A percentile compares a stretch with the other conserved stretches of the same genome.
phyloP scores from a whole-genome alignment of 345 rosid species.

The Gossypium australe region DNA sequence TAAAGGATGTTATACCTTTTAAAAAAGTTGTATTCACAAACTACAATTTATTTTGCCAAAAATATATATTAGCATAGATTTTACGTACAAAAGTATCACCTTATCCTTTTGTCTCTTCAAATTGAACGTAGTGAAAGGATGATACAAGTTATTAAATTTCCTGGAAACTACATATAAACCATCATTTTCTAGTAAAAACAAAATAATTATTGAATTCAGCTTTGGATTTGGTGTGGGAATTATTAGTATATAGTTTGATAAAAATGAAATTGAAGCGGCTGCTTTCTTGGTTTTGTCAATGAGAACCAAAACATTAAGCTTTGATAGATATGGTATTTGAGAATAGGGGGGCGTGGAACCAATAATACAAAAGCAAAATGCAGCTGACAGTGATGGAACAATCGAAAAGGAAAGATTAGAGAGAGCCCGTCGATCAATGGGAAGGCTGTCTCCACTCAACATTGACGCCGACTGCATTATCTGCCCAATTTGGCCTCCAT shows the following conservation, averaged over 20 bases:
- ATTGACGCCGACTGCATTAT: conserved; percentile 31
- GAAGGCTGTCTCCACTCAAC: conserved; percentile 7
- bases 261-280: background rate
- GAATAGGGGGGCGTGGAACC: background rate
- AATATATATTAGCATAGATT: background rate
- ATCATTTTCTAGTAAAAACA: background rate
- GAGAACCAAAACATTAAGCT: background rate
- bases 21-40: too few relatives aligned
- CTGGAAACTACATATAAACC: background rate
- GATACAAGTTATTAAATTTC: background rate
- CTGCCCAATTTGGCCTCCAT: conserved; percentile 13
- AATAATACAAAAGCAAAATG: background rate
- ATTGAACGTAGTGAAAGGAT: background rate
- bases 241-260: background rate
- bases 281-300: background rate
- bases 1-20: too few relatives aligned
- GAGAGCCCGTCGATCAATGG: conserved; percentile 27
- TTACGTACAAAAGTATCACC: background rate
- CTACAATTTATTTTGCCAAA: too few relatives aligned
- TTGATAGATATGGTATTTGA: background rate
- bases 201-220: background rate
- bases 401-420: background rate
- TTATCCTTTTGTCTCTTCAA: background rate
- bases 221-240: background rate
- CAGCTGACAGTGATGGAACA: background rate